phyloP scores from a whole-genome alignment of 2,329 filamentous ascomycete genomes.

The Microcyclospora tardicrescens region DNA sequence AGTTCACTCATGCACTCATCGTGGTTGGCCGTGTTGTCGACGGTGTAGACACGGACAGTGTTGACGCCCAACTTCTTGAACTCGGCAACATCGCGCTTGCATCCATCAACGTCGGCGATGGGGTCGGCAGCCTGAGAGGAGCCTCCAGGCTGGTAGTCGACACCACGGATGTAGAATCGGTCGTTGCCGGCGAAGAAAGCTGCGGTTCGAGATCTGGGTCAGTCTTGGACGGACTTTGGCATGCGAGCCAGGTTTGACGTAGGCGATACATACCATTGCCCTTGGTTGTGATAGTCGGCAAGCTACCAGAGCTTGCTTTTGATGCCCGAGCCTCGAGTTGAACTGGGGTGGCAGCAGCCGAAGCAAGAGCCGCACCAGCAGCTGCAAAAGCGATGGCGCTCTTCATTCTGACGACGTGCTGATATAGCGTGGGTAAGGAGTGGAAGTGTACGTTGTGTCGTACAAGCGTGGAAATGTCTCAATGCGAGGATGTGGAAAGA shows the following conservation, averaged over 20 bases:
- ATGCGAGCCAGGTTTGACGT: slow-evolving; percentile 3
- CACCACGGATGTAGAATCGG: slow-evolving; percentile 48
- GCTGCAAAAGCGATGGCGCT: slow-evolving; percentile 31
- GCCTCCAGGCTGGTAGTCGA: slow-evolving; percentile 45
- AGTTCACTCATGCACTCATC: slow-evolving; percentile 74
- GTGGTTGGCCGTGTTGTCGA: slow-evolving; percentile 75
- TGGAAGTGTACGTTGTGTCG: too few relatives aligned
- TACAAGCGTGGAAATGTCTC: too few relatives aligned
- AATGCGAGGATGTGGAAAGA: too few relatives aligned
- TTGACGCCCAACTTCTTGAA: slow-evolving; percentile 84
- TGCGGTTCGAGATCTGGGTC: slow-evolving; percentile 15
- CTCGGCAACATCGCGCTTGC: slow-evolving; percentile 65
- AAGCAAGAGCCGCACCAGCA: slow-evolving; percentile 34
- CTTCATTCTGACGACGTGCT: slow-evolving; percentile 38
- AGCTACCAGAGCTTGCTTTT: slow-evolving; percentile 30
- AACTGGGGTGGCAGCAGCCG: slow-evolving; percentile 31
- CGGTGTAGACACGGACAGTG: slow-evolving; percentile 81
- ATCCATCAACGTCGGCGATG: slow-evolving; percentile 55
- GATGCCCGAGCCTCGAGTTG: slow-evolving; percentile 21
- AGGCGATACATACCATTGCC: slow-evolving; percentile 40
- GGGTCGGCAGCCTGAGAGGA: slow-evolving; percentile 56
- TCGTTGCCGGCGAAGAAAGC: slow-evolving; percentile 51
- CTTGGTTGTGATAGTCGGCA: slow-evolving; percentile 48
- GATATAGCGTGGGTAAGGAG: too few relatives aligned
- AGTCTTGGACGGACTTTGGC: neutral